phyloP scores from a whole-genome alignment of 768 basidiomycete species.

The Suillus variegatus region DNA sequence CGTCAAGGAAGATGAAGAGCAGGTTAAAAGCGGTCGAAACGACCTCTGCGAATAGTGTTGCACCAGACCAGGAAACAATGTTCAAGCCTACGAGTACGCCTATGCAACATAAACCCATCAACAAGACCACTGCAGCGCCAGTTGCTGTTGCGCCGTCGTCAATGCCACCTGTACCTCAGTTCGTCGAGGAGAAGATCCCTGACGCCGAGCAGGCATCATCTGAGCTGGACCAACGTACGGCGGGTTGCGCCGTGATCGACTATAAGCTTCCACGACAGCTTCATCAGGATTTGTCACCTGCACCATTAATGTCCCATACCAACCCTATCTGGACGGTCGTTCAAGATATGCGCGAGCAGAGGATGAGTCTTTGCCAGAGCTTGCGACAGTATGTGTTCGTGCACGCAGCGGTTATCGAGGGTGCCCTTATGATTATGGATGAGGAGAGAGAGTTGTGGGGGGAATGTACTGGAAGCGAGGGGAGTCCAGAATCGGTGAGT shows the following conservation, averaged over 20 bases:
- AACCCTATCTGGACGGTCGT: slow-evolving; percentile 83
- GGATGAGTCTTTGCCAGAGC: slow-evolving; percentile 97
- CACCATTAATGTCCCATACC: slow-evolving; percentile 58
- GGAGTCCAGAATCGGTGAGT: slow-evolving; percentile 15
- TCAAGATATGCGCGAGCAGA: slow-evolving; percentile 93
- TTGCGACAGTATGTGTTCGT: slow-evolving; percentile 94
- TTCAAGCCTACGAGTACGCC: slow-evolving; percentile 3
- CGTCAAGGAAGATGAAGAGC: background rate
- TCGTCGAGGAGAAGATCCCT: slow-evolving; percentile 5
- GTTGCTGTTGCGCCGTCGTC: background rate
- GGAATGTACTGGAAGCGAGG: slow-evolving; percentile 22
- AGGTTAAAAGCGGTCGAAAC: background rate
- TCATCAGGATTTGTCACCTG: slow-evolving; percentile 55
- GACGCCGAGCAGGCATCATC: slow-evolving; percentile 1
- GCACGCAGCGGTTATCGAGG: slow-evolving; percentile 83
- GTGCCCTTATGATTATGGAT: slow-evolving; percentile 74
- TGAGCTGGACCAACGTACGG: slow-evolving; percentile 15
- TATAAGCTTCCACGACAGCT: slow-evolving; percentile 65
- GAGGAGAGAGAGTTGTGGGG: slow-evolving; percentile 55
- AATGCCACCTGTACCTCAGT: slow-evolving; percentile 4
- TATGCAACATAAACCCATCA: background rate
- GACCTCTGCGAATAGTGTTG: slow-evolving; percentile 6
- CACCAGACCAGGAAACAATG: background rate
- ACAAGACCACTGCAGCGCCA: background rate
- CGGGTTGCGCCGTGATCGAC: slow-evolving; percentile 38